These are phyloP conservation scores for Wickerhamiella domercqiae DNA, from an alignment of 805 yeast genomes.

Conservation along the genomic window DNA sequence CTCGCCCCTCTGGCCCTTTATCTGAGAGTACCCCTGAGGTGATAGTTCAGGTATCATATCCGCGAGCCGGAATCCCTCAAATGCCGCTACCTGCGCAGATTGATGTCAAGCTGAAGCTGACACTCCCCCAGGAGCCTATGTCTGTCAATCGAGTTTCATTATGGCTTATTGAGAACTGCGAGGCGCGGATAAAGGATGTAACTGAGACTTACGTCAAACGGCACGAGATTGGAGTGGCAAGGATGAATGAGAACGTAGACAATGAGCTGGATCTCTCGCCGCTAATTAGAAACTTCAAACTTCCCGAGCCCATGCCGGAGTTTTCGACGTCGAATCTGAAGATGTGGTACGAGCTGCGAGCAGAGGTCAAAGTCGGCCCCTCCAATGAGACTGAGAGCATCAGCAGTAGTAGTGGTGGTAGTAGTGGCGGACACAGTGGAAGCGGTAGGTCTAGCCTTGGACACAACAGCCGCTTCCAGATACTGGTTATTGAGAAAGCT, in stretches of 20 bases:
- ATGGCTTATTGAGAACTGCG: not conserved
- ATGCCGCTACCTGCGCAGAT: not conserved
- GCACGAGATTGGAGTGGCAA: not conserved
- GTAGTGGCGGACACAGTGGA: no score
- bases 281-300: not conserved
- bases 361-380: not conserved
- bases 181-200: not conserved
- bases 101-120: not conserved
- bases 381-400: no score
- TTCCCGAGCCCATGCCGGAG: not conserved
- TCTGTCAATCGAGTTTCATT: not conserved
- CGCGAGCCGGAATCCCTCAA: slow-evolving; percentile 1
- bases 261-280: not conserved
- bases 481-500: no score
- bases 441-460: no score
- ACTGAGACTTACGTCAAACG: not conserved
- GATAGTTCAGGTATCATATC: not conserved
- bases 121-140: not conserved
- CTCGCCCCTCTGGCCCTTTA: no score
- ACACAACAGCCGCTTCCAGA: no score
- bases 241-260: not conserved
- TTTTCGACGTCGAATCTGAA: not conserved
- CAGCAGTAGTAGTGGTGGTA: no score
- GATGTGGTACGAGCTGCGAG: not conserved
- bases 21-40: not conserved